Conservation (phyloP, 164 flowering plant species). For the Cinnamomum chago region DNA sequence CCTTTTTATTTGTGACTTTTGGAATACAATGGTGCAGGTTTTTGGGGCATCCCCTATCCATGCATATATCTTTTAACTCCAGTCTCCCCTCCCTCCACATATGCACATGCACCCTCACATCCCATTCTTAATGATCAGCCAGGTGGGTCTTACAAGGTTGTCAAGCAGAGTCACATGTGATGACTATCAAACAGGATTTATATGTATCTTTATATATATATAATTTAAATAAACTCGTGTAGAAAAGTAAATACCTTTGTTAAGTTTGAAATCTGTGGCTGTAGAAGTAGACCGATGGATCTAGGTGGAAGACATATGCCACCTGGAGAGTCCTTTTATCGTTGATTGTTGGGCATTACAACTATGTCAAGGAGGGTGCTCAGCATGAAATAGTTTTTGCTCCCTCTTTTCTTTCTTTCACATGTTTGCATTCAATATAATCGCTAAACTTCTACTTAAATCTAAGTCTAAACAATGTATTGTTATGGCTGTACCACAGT, state of each 20-base stretch:
- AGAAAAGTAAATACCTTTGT: not conserved
- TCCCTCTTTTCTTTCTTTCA: not conserved
- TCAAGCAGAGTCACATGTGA: no score
- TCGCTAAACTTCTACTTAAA: no score
- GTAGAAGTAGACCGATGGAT: not conserved
- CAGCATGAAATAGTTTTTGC: not conserved
- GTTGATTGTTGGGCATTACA: not conserved
- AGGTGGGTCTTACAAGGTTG: no score
- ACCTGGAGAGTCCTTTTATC: not conserved
- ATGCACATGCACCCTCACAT: no score
- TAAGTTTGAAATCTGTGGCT: not conserved
- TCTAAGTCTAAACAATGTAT: not conserved
- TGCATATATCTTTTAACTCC: no score
- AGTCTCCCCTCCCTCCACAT: no score
- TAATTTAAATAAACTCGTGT: not conserved
- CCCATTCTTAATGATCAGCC: no score
- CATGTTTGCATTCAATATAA: not conserved
- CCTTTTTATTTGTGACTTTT: no score
- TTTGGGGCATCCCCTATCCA: no score
- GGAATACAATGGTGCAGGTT: no score
- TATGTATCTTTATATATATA: no score
- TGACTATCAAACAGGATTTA: no score
- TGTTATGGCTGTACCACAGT: constrained; percentile 6
- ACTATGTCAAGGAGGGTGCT: not conserved
- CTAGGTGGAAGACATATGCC: not conserved